These are phyloP conservation scores for Eremothecium gossypii DNA, from an alignment of 1,139 yeast species.

Conservation along the genomic window DNA sequence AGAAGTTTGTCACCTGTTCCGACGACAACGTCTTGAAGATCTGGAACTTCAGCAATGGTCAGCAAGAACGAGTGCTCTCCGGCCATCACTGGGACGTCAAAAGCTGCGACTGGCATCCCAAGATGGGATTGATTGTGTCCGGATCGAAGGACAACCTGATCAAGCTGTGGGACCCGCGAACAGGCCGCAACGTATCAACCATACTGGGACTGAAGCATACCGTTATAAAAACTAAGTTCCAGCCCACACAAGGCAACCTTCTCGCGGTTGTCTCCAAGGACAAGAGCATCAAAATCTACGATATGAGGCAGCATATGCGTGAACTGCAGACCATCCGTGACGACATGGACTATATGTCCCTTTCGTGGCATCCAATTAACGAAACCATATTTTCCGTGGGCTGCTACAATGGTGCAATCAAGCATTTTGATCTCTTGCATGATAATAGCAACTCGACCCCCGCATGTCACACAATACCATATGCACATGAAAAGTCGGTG, in stretches of 20 bases:
- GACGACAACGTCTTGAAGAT: conserved; percentile 85
- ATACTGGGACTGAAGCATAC: conserved; percentile 91
- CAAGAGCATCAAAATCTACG: conserved; percentile 79
- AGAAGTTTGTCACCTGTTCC: conserved; percentile 83
- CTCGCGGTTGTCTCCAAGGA: conserved; percentile 86
- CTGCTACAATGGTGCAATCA: conserved; percentile 79
- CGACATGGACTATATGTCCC: conserved; percentile 76
- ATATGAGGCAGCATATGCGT: conserved; percentile 66
- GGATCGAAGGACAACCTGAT: conserved; percentile 92
- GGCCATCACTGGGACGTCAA: conserved; percentile 99
- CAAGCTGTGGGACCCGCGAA: conserved; percentile 93
- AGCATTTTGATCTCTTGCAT: conserved; percentile 61
- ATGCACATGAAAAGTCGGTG: conserved; percentile 90
- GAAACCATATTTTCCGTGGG: conserved; percentile 75
- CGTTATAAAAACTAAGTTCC: conserved; percentile 74
- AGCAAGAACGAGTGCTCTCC: conserved; percentile 66
- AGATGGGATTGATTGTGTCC: conserved; percentile 69
- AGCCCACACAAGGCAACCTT: conserved; percentile 43
- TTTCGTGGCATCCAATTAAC: conserved; percentile 91
- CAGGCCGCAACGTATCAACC: conserved; percentile 63
- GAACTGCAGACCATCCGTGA: conserved; percentile 67
- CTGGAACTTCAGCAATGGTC: conserved; percentile 89
- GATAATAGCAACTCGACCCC: conserved; percentile 17
- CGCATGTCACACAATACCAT: conserved; percentile 59
- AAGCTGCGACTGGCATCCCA: conserved; percentile 94